These are phyloP conservation scores for Phtheirospermum japonicum DNA, from an alignment of 257 asterid species.

Conservation along the genomic window DNA sequence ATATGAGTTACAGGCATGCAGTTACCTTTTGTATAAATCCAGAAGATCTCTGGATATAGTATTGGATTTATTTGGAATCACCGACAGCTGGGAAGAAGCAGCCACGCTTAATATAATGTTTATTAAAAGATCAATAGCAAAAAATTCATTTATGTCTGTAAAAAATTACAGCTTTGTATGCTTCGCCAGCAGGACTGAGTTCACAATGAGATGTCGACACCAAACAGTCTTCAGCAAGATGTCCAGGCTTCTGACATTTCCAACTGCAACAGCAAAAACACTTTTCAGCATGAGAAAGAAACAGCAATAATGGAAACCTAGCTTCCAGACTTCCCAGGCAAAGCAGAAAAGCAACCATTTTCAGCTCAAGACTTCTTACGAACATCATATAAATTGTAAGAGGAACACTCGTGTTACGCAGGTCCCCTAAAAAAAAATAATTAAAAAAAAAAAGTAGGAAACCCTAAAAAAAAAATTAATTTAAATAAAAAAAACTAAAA, in stretches of 20 bases:
- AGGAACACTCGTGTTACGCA: too few species aligned
- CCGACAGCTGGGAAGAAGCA: constrained; percentile 39
- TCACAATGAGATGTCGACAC: constrained; percentile 39
- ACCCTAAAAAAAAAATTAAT: too few species aligned
- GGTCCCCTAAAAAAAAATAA: too few species aligned
- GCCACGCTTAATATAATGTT: background rate
- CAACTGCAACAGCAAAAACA: constrained; percentile 48
- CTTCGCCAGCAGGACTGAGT: constrained; percentile 32
- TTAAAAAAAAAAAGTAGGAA: too few species aligned
- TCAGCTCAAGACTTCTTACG: constrained; percentile 14
- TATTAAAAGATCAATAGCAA: background rate
- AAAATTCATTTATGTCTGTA: background rate
- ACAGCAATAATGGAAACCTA: background rate
- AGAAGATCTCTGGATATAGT: constrained; percentile 58
- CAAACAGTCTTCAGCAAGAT: constrained; percentile 89
- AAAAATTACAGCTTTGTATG: constrained; percentile 33
- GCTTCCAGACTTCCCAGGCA: background rate
- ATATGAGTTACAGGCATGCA: constrained; percentile 8
- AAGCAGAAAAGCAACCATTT: constrained; percentile 4
- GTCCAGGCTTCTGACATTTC: constrained; percentile 89
- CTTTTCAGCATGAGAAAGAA: background rate
- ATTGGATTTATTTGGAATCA: constrained; percentile 36
- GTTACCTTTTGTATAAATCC: constrained; percentile 78
- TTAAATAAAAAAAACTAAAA: too few species aligned
- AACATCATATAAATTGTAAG: background rate